phyloP scores from a whole-genome alignment of 441 rosid species.

The Populus hybrid region DNA sequence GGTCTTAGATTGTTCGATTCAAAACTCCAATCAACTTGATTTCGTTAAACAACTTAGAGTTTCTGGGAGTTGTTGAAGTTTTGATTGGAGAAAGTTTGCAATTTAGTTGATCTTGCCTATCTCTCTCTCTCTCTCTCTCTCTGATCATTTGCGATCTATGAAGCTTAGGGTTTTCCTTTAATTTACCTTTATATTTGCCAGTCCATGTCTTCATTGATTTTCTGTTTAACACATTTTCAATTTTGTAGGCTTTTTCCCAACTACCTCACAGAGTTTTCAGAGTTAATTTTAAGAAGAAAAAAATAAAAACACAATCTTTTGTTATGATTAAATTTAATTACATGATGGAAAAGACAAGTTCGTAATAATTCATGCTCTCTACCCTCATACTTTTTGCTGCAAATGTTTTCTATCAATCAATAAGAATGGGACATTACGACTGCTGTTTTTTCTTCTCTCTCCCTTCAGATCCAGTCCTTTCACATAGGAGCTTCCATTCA shows the following conservation, averaged over 20 bases:
- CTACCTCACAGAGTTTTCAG: not conserved
- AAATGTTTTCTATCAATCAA: slow-evolving; percentile 15
- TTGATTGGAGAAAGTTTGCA: not conserved
- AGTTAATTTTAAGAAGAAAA: not conserved
- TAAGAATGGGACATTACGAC: slow-evolving; percentile 17
- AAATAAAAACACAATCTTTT: not conserved
- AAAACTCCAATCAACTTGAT: not conserved
- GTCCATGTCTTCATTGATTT: not conserved
- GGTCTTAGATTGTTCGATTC: not conserved
- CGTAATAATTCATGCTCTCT: slow-evolving; percentile 7
- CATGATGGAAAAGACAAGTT: not conserved
- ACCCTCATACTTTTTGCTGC: not conserved
- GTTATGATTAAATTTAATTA: not conserved
- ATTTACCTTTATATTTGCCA: not conserved
- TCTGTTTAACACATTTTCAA: not conserved
- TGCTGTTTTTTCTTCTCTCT: slow-evolving; percentile 5
- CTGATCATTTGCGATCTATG: not conserved
- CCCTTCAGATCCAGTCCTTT: slow-evolving; percentile 18
- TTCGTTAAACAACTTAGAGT: not conserved
- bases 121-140: not conserved
- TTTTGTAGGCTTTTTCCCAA: not conserved
- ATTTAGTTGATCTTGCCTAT: not conserved
- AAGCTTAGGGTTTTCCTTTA: slow-evolving; percentile 15
- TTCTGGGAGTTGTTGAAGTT: not conserved
- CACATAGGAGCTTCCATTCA: slow-evolving; percentile 8